Percentiles rank a stretch among this genome's conserved stretches.
Conservation (phyloP, 1,284 basidiomycete species). For the Leccinum fuscescens region DNA sequence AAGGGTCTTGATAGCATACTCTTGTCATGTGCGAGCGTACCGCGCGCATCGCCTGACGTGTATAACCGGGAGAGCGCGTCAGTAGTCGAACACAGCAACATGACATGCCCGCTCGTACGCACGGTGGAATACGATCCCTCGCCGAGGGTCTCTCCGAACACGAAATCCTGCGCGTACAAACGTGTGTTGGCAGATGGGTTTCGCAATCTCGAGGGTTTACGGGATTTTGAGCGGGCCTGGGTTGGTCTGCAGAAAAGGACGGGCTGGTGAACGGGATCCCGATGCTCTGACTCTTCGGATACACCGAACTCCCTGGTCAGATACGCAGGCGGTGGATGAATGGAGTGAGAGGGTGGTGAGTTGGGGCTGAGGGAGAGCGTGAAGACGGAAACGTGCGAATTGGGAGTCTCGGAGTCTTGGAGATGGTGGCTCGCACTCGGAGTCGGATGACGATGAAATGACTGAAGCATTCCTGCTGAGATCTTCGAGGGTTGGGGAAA, state of each 20-base stretch:
- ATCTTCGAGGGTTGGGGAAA: conserved; percentile 52
- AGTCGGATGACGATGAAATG: conserved; percentile 66
- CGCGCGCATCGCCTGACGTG: conserved; percentile 46
- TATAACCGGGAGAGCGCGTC: conserved; percentile 1
- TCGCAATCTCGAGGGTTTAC: conserved; percentile 41
- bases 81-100: background rate
- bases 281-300: conserved; percentile 32
- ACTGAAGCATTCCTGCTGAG: conserved; percentile 75
- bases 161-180: conserved; percentile 59
- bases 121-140: conserved; percentile 82
- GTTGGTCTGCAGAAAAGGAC: conserved; percentile 2
- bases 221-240: conserved; percentile 34
- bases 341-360: conserved; percentile 35
- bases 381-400: conserved; percentile 67
- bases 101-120: conserved; percentile 29
- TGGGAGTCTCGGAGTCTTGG: conserved; percentile 53
- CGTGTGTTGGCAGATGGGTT: conserved; percentile 49
- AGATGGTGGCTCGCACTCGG: conserved; percentile 48
- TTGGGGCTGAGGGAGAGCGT: conserved; percentile 43
- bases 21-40: too few relatives aligned
- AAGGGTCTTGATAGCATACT: conserved; percentile 37
- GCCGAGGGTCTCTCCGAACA: conserved; percentile 66
- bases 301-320: conserved; percentile 58
- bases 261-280: conserved; percentile 15
- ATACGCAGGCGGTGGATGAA: conserved; percentile 53